These are phyloP conservation scores for Phellopilus nigrolimitatus DNA, from an alignment of 1,284 basidiomycete species.

Conservation along the genomic window DNA sequence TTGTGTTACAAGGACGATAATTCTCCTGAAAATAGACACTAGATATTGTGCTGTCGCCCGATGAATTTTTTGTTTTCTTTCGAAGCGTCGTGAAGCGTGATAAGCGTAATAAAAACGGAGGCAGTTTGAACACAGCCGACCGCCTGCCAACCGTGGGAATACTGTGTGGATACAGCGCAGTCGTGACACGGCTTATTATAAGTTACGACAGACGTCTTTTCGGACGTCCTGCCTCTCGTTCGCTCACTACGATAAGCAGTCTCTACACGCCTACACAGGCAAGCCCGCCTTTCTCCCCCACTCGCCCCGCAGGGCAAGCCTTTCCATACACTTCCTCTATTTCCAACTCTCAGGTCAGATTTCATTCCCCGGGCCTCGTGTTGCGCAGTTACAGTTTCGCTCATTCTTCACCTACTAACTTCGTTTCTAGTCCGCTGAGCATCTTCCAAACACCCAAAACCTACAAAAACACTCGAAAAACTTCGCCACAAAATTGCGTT, in stretches of 20 bases:
- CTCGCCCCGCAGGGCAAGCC: slow-evolving; percentile 85
- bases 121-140: background rate
- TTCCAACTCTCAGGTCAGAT: slow-evolving; percentile 46
- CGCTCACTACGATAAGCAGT: slow-evolving; percentile 31
- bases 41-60: background rate
- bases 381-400: slow-evolving; percentile 12
- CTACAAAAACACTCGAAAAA: slow-evolving; percentile 47
- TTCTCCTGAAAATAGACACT: background rate
- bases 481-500: slow-evolving; percentile 35
- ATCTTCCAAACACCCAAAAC: slow-evolving; percentile 19
- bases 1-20: background rate
- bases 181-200: slow-evolving; percentile 12
- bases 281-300: slow-evolving; percentile 60
- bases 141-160: slow-evolving; percentile 22
- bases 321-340: slow-evolving; percentile 41
- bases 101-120: background rate
- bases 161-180: slow-evolving; percentile 28
- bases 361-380: slow-evolving; percentile 20
- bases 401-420: slow-evolving; percentile 2
- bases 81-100: background rate
- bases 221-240: slow-evolving; percentile 1
- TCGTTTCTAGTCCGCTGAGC: slow-evolving; percentile 19
- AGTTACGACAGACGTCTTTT: too few relatives aligned
- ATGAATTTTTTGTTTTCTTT: background rate
- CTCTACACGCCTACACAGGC: slow-evolving; percentile 52